Evolutionary conservation across 352 stramenopile genomes (phyloP).

Genomic region (Phytophthora multivora): DNA sequence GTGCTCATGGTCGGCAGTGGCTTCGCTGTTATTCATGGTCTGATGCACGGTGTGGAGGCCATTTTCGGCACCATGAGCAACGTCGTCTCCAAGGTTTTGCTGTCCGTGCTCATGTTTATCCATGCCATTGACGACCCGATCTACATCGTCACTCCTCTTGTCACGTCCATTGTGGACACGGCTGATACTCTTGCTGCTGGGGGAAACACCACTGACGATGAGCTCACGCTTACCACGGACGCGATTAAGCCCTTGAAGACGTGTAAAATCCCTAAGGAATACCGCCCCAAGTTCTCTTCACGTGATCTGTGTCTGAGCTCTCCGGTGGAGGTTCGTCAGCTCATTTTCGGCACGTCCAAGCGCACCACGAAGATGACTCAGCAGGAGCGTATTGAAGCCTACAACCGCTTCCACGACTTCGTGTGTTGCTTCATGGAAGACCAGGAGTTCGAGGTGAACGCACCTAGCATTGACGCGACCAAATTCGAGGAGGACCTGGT

Average conservation of each 20-base stretch:
- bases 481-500: conserved; percentile 12
- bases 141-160: conserved; percentile 16
- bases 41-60: conserved; percentile 20
- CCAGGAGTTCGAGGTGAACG: conserved; percentile 23
- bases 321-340: conserved; percentile 10
- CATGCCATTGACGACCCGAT: conserved; percentile 32
- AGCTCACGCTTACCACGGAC: neutral
- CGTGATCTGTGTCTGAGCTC: conserved; percentile 19
- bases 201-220: neutral
- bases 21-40: conserved; percentile 25
- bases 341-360: conserved; percentile 20
- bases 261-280: conserved; percentile 10
- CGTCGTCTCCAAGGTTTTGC: conserved; percentile 13
- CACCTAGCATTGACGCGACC: conserved; percentile 4
- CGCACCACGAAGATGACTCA: conserved; percentile 11
- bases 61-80: conserved; percentile 30
- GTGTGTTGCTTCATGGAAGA: conserved; percentile 13
- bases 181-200: neutral
- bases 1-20: conserved; percentile 19
- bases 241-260: conserved; percentile 3
- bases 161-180: conserved; percentile 21
- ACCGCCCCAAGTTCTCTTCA: conserved; percentile 13
- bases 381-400: conserved; percentile 12
- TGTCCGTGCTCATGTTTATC: conserved; percentile 34
- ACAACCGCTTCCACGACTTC: conserved; percentile 20